Evolutionary conservation across 805 yeast species (phyloP), one percentile per base, ranked within the genome.

Genomic region (Teunomyces funiuensis): DNA sequence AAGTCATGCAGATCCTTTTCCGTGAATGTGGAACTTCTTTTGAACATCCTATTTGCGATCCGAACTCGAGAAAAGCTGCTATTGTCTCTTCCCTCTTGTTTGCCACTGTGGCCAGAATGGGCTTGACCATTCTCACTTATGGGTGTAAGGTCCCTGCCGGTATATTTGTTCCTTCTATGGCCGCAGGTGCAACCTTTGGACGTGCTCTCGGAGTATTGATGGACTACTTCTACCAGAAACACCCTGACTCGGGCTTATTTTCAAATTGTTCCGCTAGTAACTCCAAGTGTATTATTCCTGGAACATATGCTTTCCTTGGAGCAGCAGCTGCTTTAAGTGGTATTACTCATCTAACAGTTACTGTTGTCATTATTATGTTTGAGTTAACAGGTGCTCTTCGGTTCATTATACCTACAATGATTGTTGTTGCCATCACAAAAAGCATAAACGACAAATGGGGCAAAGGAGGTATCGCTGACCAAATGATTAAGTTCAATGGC

Each of bases 121-220:
- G 74, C 0, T 71, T 93, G 37, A 87, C 93, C 19, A 77, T 89
- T 19, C 71, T 93, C 11, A 85, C 98, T 0, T 93, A 95, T 60
- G 97, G 97, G 2, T 82, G 89, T 47, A 88, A 85, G 62, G 90
- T 91, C 0, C 99, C 99, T 0, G 95, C 97, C n/a, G 99, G 99
- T 11, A 88, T 91, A 5, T 85, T 93, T 64, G 95, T 93, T 40
- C 99, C 99, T 2, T 86, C 96, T 1, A 88, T 93, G 95, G 90
- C 96, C 0, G 85, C 89, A 1, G 99, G 99, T 16, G 97, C 98
- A 0, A 80, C 96, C 0, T 85, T 88, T 62, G 99, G 99, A 6
- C 74, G 97, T 39, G 84, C 90, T 0, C 53, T 93, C 9, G 97
- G 99, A 4, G 66, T 88, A 6, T 45, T 85, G 5, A 81, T 88